Conservation (phyloP, 768 basidiomycete species). For the Lentinula detonsa region DNA sequence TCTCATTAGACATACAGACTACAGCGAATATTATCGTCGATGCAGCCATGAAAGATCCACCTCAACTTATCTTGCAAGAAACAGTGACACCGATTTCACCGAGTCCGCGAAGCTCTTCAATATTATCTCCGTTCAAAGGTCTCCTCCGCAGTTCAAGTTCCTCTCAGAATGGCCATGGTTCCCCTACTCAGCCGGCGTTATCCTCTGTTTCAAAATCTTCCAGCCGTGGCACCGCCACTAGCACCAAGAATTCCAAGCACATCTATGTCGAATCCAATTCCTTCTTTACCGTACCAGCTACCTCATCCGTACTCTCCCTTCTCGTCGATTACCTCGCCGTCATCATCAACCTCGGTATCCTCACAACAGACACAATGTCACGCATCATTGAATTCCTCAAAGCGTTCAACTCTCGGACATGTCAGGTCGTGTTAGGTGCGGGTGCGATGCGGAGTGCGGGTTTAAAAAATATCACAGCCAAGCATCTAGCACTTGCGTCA, state of each 20-base stretch:
- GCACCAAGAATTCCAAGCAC: slow-evolving; percentile 42
- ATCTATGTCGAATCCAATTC: slow-evolving; percentile 76
- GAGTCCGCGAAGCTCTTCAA: slow-evolving; percentile 5
- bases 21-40: slow-evolving; percentile 71
- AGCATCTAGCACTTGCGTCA: slow-evolving; percentile 92
- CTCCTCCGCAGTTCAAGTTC: slow-evolving; percentile 5
- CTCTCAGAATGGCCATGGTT: slow-evolving; percentile 12
- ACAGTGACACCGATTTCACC: slow-evolving; percentile 11
- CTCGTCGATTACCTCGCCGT: slow-evolving; percentile 84
- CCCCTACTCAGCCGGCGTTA: slow-evolving; percentile 8
- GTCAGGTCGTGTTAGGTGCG: slow-evolving; percentile 96
- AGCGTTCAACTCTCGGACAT: slow-evolving; percentile 96
- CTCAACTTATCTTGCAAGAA: slow-evolving; percentile 47
- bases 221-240: slow-evolving; percentile 4
- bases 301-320: slow-evolving; percentile 64
- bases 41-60: slow-evolving; percentile 76
- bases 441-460: slow-evolving; percentile 99
- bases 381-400: slow-evolving; percentile 94
- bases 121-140: slow-evolving; percentile 10
- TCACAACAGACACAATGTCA: slow-evolving; percentile 95
- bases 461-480: slow-evolving; percentile 96
- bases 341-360: slow-evolving; percentile 78
- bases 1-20: slow-evolving; percentile 59
- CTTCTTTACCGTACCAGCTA: slow-evolving; percentile 86
- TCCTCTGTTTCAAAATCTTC: slow-evolving; percentile 16